These are phyloP conservation scores for Pseudopithomyces chartarum DNA, from an alignment of 2,329 filamentous ascomycete genomes.

Conservation along the genomic window DNA sequence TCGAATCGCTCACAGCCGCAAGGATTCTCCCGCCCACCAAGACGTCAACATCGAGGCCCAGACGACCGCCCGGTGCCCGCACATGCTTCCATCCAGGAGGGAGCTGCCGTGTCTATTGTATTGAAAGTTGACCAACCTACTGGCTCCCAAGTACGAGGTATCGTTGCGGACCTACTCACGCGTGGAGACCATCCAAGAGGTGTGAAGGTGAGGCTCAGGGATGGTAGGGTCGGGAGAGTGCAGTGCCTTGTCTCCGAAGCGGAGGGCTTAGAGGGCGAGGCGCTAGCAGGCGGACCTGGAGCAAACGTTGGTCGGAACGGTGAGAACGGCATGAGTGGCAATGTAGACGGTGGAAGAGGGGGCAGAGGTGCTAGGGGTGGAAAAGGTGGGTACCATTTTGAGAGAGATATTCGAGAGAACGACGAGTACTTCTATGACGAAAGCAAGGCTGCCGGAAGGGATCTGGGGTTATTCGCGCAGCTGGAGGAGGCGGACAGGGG, in stretches of 20 bases:
- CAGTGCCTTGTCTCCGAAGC: slow-evolving; percentile 60
- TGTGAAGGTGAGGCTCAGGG: slow-evolving; percentile 75
- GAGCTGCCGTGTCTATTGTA: slow-evolving; percentile 71
- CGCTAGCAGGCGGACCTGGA: slow-evolving; percentile 26
- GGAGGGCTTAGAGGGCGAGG: slow-evolving; percentile 29
- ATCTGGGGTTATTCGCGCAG: slow-evolving; percentile 24
- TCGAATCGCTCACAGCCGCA: slow-evolving; percentile 1
- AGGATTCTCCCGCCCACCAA: neutral
- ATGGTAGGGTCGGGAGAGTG: slow-evolving; percentile 75
- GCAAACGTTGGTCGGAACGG: slow-evolving; percentile 35
- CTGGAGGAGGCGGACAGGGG: slow-evolving; percentile 33
- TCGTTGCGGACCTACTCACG: slow-evolving; percentile 71
- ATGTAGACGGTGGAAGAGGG: slow-evolving; percentile 7
- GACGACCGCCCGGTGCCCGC: slow-evolving; percentile 28
- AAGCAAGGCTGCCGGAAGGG: slow-evolving; percentile 7
- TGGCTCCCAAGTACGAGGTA: slow-evolving; percentile 70
- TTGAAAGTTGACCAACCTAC: slow-evolving; percentile 78
- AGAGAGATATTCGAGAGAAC: slow-evolving; percentile 34
- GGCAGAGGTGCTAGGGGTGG: slow-evolving; percentile 11
- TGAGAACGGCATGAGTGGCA: slow-evolving; percentile 13
- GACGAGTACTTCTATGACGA: slow-evolving; percentile 40
- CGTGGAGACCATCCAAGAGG: slow-evolving; percentile 75
- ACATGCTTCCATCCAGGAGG: slow-evolving; percentile 54
- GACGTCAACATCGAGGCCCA: slow-evolving; percentile 32
- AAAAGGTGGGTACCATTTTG: slow-evolving; percentile 22